phyloP scores from a whole-genome alignment of 1,284 basidiomycete species.

The Schizophyllum amplum region DNA sequence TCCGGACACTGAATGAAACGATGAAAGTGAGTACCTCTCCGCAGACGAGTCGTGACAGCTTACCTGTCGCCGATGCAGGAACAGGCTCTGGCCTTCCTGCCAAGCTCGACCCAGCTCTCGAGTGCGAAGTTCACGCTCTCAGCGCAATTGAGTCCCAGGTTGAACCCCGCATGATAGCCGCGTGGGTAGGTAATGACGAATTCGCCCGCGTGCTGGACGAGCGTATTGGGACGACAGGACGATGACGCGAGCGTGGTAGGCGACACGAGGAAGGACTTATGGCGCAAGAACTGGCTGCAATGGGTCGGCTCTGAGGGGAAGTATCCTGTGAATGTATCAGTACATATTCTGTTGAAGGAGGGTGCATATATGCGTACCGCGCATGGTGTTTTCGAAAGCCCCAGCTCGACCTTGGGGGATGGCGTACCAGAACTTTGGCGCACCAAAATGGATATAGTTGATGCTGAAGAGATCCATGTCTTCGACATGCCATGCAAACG shows the following conservation, averaged over 20 bases:
- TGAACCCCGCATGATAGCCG: constrained; percentile 96
- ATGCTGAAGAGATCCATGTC: constrained; percentile 98
- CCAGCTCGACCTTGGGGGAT: constrained; percentile 80
- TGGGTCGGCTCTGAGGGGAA: constrained; percentile 80
- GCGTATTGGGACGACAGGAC: constrained; percentile 78
- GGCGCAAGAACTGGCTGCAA: constrained; percentile 92
- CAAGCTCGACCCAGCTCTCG: constrained; percentile 90
- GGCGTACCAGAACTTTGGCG: constrained; percentile 96
- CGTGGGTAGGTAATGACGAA: constrained; percentile 95
- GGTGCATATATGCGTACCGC: constrained; percentile 40
- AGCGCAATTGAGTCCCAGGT: constrained; percentile 95
- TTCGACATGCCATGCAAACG: constrained; percentile 99
- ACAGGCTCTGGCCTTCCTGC: constrained; percentile 76
- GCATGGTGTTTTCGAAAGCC: constrained; percentile 77
- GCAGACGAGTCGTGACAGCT: constrained; percentile 14
- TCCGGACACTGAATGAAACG: constrained; percentile 60
- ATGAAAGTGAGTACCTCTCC: background rate
- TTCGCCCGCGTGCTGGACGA: constrained; percentile 88
- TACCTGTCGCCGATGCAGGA: constrained; percentile 80
- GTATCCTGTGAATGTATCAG: constrained; percentile 43
- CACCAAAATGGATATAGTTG: constrained; percentile 98
- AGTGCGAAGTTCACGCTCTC: constrained; percentile 98
- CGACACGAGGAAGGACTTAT: constrained; percentile 94
- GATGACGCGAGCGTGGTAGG: constrained; percentile 77
- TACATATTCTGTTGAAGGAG: background rate